A percentile compares a stretch with the other conserved stretches of the same genome.
These are phyloP conservation scores for Malassezia slooffiae DNA, from an alignment of 1,284 basidiomycete species.

Conservation along the genomic window DNA sequence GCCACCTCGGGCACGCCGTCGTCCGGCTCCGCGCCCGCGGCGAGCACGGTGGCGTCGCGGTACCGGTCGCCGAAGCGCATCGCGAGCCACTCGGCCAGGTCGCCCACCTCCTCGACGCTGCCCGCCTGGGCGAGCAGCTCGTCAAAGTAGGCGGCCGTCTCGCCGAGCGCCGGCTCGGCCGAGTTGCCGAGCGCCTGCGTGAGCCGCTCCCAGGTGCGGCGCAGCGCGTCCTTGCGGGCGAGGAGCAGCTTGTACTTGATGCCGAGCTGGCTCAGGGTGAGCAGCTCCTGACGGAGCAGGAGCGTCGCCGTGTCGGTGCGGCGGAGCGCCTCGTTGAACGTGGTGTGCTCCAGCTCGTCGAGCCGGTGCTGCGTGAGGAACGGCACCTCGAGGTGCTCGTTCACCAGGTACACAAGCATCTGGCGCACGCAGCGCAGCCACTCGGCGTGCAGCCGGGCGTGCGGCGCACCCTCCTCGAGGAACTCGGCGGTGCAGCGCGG, in stretches of 20 bases:
- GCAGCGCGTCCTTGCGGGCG: conserved; percentile 34
- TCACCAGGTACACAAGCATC: conserved; percentile 71
- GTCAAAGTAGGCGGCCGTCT: conserved; percentile 17
- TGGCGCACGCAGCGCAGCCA: conserved; percentile 70
- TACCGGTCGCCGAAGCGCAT: conserved; percentile 59
- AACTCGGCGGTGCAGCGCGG: conserved; percentile 54
- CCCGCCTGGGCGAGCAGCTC: conserved; percentile 46
- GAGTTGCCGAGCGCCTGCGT: conserved; percentile 63
- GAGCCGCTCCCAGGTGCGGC: conserved; percentile 28
- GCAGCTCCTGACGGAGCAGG: conserved; percentile 35
- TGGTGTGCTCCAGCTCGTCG: conserved; percentile 71
- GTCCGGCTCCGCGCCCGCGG: conserved; percentile 64
- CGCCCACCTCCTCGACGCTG: conserved; percentile 74
- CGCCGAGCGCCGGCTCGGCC: conserved; percentile 2
- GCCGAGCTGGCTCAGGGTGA: conserved; percentile 60
- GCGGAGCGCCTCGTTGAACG: conserved; percentile 18
- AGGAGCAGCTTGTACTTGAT: conserved; percentile 42
- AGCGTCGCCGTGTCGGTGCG: conserved; percentile 24
- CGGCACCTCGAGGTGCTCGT: conserved; percentile 79
- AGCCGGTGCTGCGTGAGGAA: conserved; percentile 89
- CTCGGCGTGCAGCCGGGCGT: conserved; percentile 56
- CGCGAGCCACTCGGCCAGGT: conserved; percentile 79
- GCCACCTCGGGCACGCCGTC: too few relatives aligned
- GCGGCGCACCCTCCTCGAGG: conserved; percentile 52
- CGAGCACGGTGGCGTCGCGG: conserved; percentile 41